These are phyloP conservation scores for Heritiera littoralis DNA, from an alignment of 345 rosid species.

Conservation along the genomic window DNA sequence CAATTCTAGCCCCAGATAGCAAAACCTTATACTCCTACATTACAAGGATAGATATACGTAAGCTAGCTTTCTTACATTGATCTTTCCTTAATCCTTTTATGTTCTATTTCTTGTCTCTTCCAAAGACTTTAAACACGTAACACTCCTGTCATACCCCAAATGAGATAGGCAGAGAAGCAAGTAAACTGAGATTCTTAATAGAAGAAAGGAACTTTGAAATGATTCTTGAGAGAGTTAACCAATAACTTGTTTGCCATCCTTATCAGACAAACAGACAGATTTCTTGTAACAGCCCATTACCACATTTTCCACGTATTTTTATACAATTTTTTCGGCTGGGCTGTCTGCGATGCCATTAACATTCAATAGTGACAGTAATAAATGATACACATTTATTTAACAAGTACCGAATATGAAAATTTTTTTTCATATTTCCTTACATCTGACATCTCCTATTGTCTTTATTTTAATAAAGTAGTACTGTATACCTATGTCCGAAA, in stretches of 20 bases:
- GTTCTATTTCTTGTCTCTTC: neutral
- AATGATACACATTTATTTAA: too few species aligned
- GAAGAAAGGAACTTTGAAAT: constrained; percentile 4
- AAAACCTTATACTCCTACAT: constrained; percentile 13
- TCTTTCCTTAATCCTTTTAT: constrained; percentile 15
- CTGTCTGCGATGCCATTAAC: too few species aligned
- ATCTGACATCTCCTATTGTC: too few species aligned
- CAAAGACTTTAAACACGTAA: neutral
- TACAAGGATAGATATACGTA: neutral
- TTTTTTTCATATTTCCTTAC: too few species aligned
- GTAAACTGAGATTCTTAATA: neutral
- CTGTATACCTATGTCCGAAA: too few species aligned
- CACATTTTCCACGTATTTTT: too few species aligned
- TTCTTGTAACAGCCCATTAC: too few species aligned
- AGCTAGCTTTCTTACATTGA: constrained; percentile 14
- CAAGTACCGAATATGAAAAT: too few species aligned
- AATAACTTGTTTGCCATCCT: neutral
- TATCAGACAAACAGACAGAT: neutral
- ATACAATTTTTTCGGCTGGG: too few species aligned
- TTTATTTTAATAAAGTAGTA: too few species aligned
- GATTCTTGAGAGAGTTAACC: constrained; percentile 4
- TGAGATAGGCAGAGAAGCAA: neutral
- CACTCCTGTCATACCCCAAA: neutral
- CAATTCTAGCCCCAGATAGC: neutral
- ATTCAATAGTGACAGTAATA: too few species aligned